Evolutionary conservation across 495 filamentous ascomycete genomes (phyloP).

Genomic region (Xylaria bambusicola): DNA sequence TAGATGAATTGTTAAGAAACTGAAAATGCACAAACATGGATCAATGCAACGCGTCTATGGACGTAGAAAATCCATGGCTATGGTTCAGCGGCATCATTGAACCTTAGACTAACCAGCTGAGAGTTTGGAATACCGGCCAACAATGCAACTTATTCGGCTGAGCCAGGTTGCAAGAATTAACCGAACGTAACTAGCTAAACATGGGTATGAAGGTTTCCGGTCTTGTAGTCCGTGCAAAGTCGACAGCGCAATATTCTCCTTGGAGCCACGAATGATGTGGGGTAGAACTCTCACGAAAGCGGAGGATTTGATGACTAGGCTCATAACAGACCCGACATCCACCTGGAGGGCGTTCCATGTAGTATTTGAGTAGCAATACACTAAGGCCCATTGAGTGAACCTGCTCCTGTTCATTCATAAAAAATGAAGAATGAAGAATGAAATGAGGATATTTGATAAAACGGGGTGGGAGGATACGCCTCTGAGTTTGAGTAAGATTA

Average conservation of each 20-base stretch:
- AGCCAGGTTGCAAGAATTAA: neutral
- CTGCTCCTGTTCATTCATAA: too few relatives aligned
- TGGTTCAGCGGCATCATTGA: neutral
- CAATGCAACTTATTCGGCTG: neutral
- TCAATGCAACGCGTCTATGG: neutral
- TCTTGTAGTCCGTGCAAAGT: too few relatives aligned
- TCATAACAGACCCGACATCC: too few relatives aligned
- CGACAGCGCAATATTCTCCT: neutral
- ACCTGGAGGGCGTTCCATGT: too few relatives aligned
- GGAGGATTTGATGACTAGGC: too few relatives aligned
- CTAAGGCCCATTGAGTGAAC: too few relatives aligned
- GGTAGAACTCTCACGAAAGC: neutral
- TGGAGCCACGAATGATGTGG: neutral
- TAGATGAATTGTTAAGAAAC: neutral
- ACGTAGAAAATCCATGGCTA: neutral
- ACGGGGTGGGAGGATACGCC: too few relatives aligned
- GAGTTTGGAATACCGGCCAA: neutral
- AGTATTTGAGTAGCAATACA: too few relatives aligned
- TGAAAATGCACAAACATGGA: slow-evolving; percentile 11
- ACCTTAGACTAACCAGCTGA: neutral
- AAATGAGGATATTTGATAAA: too few relatives aligned
- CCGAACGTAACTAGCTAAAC: neutral
- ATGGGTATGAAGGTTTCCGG: too few relatives aligned
- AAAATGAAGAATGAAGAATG: too few relatives aligned
- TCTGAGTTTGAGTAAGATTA: too few relatives aligned